Evolutionary conservation across 768 basidiomycete species (phyloP).

Genomic region (Tulasnella sp.): DNA sequence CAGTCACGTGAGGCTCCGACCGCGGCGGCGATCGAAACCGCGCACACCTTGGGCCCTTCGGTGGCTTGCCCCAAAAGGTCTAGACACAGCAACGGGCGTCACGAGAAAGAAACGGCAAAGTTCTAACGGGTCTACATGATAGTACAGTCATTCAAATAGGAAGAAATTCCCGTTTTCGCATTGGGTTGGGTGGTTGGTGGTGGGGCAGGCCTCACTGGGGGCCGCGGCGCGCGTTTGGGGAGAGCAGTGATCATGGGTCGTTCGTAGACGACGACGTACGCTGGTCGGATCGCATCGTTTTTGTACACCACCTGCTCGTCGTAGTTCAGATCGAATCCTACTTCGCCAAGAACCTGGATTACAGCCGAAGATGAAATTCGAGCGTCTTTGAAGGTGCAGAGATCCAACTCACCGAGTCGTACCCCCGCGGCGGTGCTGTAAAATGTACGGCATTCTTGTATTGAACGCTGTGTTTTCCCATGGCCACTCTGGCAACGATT

Average conservation of each 20-base stretch:
- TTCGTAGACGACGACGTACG: not conserved
- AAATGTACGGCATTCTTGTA: not conserved
- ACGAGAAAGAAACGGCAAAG: too few species aligned
- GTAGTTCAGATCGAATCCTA: not conserved
- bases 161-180: too few species aligned
- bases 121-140: too few species aligned
- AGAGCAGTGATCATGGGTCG: too few species aligned
- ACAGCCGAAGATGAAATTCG: not conserved
- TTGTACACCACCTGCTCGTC: conserved; percentile 16
- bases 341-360: not conserved
- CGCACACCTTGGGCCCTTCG: not conserved
- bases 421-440: not conserved
- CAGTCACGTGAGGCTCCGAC: not conserved
- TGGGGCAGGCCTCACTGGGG: too few species aligned
- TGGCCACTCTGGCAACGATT: not conserved
- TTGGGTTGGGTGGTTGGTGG: too few species aligned
- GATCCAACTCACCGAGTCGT: conserved; percentile 4
- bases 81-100: too few species aligned
- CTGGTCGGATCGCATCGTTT: conserved; percentile 4
- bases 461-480: not conserved
- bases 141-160: too few species aligned
- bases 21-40: not conserved
- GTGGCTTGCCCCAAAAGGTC: too few species aligned
- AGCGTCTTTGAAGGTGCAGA: not conserved
- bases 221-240: too few species aligned